Evolutionary conservation across 768 basidiomycete genomes (phyloP).

Genomic region (Pulveroboletus ravenelii): DNA sequence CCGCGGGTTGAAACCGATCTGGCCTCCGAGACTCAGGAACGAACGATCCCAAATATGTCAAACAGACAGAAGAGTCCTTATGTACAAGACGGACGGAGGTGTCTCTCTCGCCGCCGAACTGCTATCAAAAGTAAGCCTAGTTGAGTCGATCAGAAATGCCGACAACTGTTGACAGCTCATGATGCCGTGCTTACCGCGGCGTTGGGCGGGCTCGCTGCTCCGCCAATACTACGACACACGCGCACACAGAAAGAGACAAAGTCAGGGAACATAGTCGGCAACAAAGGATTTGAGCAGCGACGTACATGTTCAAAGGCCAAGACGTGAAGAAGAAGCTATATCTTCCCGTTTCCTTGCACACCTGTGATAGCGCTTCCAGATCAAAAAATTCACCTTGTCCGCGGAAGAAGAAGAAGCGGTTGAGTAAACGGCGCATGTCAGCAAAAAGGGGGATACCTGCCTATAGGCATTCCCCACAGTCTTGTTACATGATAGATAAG

Average conservation of each 20-base stretch:
- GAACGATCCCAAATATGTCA: background rate
- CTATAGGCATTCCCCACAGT: slow-evolving; percentile 72
- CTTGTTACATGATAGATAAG: slow-evolving; percentile 18
- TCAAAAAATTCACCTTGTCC: slow-evolving; percentile 64
- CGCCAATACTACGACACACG: slow-evolving; percentile 43
- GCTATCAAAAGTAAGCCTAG: slow-evolving; percentile 27
- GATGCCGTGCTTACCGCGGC: slow-evolving; percentile 49
- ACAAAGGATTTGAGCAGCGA: background rate
- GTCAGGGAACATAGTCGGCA: background rate
- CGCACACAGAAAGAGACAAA: no score
- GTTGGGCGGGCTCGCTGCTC: slow-evolving; percentile 67
- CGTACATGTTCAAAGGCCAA: slow-evolving; percentile 70
- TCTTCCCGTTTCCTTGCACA: slow-evolving; percentile 52
- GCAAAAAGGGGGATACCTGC: slow-evolving; percentile 26
- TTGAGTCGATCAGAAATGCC: background rate
- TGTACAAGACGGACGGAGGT: background rate
- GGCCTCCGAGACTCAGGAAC: background rate
- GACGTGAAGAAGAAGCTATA: slow-evolving; percentile 77
- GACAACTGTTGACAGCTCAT: no score
- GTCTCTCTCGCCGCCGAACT: background rate
- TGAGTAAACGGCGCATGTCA: background rate
- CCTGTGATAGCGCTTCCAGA: slow-evolving; percentile 54
- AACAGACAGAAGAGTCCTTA: background rate
- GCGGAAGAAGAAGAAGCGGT: background rate
- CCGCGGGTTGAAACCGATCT: background rate